phyloP scores from a whole-genome alignment of 257 asterid species.

The Ligustrum vulgare region DNA sequence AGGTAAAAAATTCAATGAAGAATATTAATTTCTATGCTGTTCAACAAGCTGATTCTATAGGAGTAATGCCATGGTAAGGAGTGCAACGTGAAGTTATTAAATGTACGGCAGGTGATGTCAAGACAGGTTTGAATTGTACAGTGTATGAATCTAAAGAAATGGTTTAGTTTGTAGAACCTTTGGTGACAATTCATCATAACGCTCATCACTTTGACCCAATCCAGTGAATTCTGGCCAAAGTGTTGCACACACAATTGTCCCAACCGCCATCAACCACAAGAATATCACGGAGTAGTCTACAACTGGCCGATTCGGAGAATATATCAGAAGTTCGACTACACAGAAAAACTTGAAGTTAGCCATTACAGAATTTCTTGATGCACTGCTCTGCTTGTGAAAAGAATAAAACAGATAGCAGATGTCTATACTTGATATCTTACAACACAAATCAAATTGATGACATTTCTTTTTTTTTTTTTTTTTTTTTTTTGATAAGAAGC shows the following conservation, averaged over 20 bases:
- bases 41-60: neutral
- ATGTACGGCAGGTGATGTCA: neutral
- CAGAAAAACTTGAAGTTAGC: constrained; percentile 29
- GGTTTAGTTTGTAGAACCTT: constrained; percentile 39
- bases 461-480: too few species aligned
- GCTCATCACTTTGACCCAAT: constrained; percentile 59
- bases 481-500: too few species aligned
- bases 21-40: neutral
- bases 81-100: neutral
- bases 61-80: neutral
- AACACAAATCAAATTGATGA: neutral
- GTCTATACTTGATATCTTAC: constrained; percentile 13
- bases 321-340: constrained; percentile 82
- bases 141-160: constrained; percentile 22
- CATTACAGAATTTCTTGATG: neutral
- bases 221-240: constrained; percentile 83
- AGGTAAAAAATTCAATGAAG: neutral
- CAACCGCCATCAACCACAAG: constrained; percentile 97
- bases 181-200: constrained; percentile 59
- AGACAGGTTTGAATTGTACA: neutral
- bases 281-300: constrained; percentile 75
- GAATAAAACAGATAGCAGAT: constrained; percentile 6
- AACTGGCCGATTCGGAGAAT: constrained; percentile 85
- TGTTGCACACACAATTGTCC: constrained; percentile 75
- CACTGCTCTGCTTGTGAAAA: constrained; percentile 3